These are phyloP conservation scores for Cucurbita moschata DNA, from an alignment of 306 rosid species.

Conservation along the genomic window DNA sequence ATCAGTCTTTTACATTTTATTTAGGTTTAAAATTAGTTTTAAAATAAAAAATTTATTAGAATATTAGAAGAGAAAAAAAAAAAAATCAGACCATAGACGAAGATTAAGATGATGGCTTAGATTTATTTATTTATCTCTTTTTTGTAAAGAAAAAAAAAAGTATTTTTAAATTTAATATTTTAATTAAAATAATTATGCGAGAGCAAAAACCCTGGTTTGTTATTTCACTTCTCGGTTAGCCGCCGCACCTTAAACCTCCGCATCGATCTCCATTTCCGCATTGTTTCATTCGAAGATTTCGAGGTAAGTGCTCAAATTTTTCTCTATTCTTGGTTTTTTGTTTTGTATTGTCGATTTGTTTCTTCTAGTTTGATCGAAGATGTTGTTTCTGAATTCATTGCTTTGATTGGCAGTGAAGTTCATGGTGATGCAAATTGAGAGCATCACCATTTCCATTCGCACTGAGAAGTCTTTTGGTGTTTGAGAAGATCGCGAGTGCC, in stretches of 20 bases:
- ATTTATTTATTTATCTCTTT: too few species aligned
- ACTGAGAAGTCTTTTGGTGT: background rate
- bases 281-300: background rate
- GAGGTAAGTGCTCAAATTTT: background rate
- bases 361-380: background rate
- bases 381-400: background rate
- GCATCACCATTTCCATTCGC: background rate
- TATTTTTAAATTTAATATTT: too few species aligned
- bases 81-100: too few species aligned
- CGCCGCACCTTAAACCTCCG: background rate
- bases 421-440: background rate
- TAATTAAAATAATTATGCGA: too few species aligned
- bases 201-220: background rate
- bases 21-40: too few species aligned
- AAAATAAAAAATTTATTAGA: too few species aligned
- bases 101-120: too few species aligned
- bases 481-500: background rate
- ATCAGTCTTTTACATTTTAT: too few species aligned
- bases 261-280: background rate
- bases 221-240: background rate
- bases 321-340: background rate
- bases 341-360: background rate
- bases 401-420: background rate
- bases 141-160: too few species aligned
- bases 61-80: too few species aligned